These are phyloP conservation scores for Trichoderma sp. DNA, from an alignment of 2,329 filamentous ascomycete genomes.

Conservation along the genomic window DNA sequence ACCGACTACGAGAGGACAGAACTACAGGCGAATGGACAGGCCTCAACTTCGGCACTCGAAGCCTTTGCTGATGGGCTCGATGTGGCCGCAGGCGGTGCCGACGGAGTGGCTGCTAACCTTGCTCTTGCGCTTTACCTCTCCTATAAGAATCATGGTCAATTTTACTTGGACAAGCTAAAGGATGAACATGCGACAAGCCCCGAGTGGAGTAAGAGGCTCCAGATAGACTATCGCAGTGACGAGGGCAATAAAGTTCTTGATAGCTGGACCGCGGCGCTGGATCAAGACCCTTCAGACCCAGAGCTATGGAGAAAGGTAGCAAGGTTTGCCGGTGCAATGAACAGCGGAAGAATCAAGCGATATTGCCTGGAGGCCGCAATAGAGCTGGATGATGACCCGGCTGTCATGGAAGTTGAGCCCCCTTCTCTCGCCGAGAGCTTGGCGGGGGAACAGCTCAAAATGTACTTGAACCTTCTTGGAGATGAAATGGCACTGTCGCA, in stretches of 20 bases:
- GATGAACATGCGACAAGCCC: conserved; percentile 52
- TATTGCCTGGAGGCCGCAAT: conserved; percentile 69
- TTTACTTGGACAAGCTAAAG: conserved; percentile 69
- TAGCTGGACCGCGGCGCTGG: conserved; percentile 62
- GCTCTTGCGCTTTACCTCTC: conserved; percentile 90
- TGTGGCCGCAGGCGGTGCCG: conserved; percentile 63
- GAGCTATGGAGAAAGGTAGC: conserved; percentile 66
- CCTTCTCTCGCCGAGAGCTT: conserved; percentile 66
- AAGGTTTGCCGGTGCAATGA: conserved; percentile 61
- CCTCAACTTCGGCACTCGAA: conserved; percentile 48
- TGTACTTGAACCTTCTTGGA: conserved; percentile 55
- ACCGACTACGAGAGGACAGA: conserved; percentile 81
- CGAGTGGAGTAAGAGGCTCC: conserved; percentile 46
- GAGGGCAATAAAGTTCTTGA: conserved; percentile 53
- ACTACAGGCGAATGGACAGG: conserved; percentile 54
- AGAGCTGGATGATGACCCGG: conserved; percentile 68
- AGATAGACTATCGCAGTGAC: conserved; percentile 39
- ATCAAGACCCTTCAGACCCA: conserved; percentile 68
- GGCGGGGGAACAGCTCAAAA: conserved; percentile 64
- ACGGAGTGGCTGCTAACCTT: conserved; percentile 77
- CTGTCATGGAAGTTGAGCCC: conserved; percentile 64
- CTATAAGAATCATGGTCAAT: conserved; percentile 95
- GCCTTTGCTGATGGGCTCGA: conserved; percentile 57
- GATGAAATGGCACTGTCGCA: conserved; percentile 63
- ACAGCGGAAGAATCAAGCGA: conserved; percentile 59